Conservation (phyloP, 768 basidiomycete genomes). For the Heimioporus sp. region DNA sequence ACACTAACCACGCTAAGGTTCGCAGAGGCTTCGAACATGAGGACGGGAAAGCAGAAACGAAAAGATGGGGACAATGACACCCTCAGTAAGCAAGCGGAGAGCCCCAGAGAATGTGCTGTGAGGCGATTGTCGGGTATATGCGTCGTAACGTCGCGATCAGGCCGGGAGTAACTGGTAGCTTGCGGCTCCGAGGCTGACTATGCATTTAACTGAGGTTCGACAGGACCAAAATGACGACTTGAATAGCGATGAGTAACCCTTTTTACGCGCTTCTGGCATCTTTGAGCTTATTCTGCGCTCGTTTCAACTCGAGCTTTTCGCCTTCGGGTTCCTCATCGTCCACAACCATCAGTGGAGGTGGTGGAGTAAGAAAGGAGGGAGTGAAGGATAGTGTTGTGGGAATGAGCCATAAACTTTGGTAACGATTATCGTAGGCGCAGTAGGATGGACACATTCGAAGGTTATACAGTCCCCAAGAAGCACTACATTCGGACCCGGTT, state of each 20-base stretch:
- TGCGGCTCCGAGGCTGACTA: neutral
- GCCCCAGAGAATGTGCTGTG: slow-evolving; percentile 72
- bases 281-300: slow-evolving; percentile 40
- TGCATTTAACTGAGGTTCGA: neutral
- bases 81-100: slow-evolving; percentile 70
- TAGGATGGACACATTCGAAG: slow-evolving; percentile 39
- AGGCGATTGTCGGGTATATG: slow-evolving; percentile 70
- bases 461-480: slow-evolving; percentile 17
- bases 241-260: neutral
- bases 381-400: slow-evolving; percentile 48
- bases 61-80: slow-evolving; percentile 88
- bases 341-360: slow-evolving; percentile 24
- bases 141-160: slow-evolving; percentile 43
- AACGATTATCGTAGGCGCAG: slow-evolving; percentile 27
- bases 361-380: slow-evolving; percentile 16
- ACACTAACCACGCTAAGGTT: slow-evolving; percentile 65
- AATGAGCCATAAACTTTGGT: slow-evolving; percentile 63
- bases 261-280: slow-evolving; percentile 29
- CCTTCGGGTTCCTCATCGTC: slow-evolving; percentile 41
- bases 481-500: slow-evolving; percentile 19
- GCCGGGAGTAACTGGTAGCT: slow-evolving; percentile 18
- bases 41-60: slow-evolving; percentile 82
- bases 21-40: slow-evolving; percentile 73
- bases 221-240: slow-evolving; percentile 7
- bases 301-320: slow-evolving; percentile 43